Evolutionary conservation across 2,329 filamentous ascomycete species (phyloP), one percentile per base, ranked within the genome.

Genomic region (Colletotrichum truncatum): DNA sequence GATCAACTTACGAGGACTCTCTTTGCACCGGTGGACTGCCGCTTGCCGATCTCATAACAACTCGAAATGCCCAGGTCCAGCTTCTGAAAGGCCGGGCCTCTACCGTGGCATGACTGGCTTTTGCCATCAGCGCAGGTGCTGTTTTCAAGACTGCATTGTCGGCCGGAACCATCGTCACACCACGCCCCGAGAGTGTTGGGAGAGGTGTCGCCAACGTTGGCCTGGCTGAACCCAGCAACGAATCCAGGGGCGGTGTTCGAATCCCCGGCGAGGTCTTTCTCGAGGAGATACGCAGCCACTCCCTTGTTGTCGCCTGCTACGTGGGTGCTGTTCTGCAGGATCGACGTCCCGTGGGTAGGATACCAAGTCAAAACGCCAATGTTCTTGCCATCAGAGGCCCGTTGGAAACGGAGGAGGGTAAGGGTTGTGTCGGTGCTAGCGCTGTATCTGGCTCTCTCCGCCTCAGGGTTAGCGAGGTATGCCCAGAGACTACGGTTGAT

Each of bases 281-380:
- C 95, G 56, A 98, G 90, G 11, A 97, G 81, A 74, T 91, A 91
- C 0, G 94, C 92, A 2, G 95, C 94, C 6, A 97, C 93, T 11
- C 95, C 95, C 80, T 98, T 98, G 81, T 98, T 98, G 77, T 98
- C 95, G n/a, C 93, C 95, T 3, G 94, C 90, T 53, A 96, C 88
- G 12, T 97, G 84, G 0, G 94, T 98, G 78, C 97, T 97, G 79
- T 98, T 98, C 58, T 92, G 91, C 23, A 94, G 88, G 77, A 98
- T 87, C 1, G 93, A 97, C 0, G 95, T 98, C 48, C 94, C 94
- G 75, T 98, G 95, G 0, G 94, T 92, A 3, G 95, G 89, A 75
- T 95, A 97, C 93, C 94, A 98, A 14, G 93, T 96, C 63, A 98
- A 79, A 1, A 97, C 82, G 11, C 93, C 94, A 41, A 93, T 87